Conservation (phyloP, 345 rosid species). For the Clausena lansium region DNA sequence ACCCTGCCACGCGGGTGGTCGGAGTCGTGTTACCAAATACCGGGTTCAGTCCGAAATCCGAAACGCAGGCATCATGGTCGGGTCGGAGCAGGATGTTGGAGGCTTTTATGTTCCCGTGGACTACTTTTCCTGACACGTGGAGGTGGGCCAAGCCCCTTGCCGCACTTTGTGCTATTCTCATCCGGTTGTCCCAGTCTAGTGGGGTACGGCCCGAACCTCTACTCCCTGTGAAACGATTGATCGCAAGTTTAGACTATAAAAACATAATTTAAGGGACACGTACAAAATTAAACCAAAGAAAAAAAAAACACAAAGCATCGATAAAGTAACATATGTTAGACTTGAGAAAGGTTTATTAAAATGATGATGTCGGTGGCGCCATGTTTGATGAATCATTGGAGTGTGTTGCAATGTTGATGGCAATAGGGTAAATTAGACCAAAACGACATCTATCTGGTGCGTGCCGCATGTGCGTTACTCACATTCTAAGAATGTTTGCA, state of each 20-base stretch:
- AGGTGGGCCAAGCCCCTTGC: conserved; percentile 81
- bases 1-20: conserved; percentile 76
- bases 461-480: conserved; percentile 17
- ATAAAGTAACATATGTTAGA: not conserved
- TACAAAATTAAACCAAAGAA: not conserved
- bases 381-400: conserved; percentile 8
- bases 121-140: conserved; percentile 60
- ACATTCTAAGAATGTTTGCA: conserved; percentile 40
- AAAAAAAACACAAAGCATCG: not conserved
- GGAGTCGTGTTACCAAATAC: conserved; percentile 60
- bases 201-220: conserved; percentile 93
- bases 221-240: conserved; percentile 49
- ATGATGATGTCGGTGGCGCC: conserved; percentile 35
- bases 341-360: not conserved
- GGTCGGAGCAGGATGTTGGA: conserved; percentile 80
- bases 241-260: conserved; percentile 7
- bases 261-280: not conserved
- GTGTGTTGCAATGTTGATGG: conserved; percentile 10
- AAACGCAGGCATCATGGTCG: conserved; percentile 60
- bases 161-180: conserved; percentile 67
- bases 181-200: conserved; percentile 86
- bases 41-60: conserved; percentile 87
- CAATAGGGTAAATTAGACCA: conserved; percentile 11
- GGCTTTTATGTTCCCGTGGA: conserved; percentile 91
- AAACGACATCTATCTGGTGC: not conserved